A percentile compares a stretch with the other conserved stretches of the same genome.
phyloP scores from a whole-genome alignment of 2,329 filamentous ascomycete genomes.

The Claviceps spartinae region DNA sequence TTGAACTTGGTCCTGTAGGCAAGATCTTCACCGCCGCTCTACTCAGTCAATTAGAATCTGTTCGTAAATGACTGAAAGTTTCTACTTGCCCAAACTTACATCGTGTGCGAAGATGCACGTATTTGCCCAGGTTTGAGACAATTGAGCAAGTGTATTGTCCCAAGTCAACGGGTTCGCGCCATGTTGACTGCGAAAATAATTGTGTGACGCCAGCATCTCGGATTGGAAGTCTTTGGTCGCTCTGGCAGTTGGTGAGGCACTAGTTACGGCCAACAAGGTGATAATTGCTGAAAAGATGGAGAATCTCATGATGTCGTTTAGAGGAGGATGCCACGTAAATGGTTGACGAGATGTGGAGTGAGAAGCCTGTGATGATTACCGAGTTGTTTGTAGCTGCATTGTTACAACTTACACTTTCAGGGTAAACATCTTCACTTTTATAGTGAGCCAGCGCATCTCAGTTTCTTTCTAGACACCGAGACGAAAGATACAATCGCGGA shows the following conservation, averaged over 20 bases:
- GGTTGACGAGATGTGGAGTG: background rate
- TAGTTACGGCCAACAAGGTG: background rate
- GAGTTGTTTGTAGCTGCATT: background rate
- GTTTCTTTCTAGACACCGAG: background rate
- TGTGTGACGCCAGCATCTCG: conserved; percentile 1
- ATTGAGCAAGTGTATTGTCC: background rate
- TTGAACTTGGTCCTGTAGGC: background rate
- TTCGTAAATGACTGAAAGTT: background rate
- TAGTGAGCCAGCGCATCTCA: background rate
- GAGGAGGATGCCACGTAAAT: background rate
- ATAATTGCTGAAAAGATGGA: background rate
- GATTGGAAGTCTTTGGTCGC: background rate
- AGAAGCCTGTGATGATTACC: no score
- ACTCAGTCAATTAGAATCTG: background rate
- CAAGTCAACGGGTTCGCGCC: background rate
- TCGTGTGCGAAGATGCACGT: background rate
- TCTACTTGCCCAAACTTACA: background rate
- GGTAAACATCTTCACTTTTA: background rate
- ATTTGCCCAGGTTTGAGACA: background rate
- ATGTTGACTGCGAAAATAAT: conserved; percentile 1
- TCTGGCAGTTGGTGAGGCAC: background rate
- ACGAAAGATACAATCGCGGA: background rate
- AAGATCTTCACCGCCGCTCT: conserved; percentile 2
- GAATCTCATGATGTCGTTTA: background rate
- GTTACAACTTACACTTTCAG: background rate